Percentiles rank a stretch among this genome's conserved stretches.
Conservation (phyloP, 2,329 filamentous ascomycete genomes). For the Trichoderma hamatum region DNA sequence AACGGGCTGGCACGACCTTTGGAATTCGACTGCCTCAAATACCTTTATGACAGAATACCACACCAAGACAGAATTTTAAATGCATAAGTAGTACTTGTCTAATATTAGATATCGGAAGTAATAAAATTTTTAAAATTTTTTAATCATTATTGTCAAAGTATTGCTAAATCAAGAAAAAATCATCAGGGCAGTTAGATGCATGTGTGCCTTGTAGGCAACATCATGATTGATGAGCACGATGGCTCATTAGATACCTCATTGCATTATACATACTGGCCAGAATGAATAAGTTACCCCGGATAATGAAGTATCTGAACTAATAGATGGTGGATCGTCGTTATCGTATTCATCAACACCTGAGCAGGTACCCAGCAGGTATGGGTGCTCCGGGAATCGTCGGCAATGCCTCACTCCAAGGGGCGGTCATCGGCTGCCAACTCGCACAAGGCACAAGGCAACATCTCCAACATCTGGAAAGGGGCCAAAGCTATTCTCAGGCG, state of each 20-base stretch:
- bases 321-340: background rate
- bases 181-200: background rate
- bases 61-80: no score
- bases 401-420: background rate
- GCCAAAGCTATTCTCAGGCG: no score
- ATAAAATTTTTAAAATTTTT: no score
- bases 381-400: slow-evolving; percentile 13
- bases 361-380: no score
- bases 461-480: background rate
- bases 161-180: background rate
- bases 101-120: no score
- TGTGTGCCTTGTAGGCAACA: background rate
- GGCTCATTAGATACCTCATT: background rate
- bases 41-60: background rate
- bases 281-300: background rate
- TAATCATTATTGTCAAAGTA: no score
- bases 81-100: no score
- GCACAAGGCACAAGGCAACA: background rate
- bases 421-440: background rate
- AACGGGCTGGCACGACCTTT: background rate
- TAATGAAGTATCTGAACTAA: background rate
- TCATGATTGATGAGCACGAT: background rate
- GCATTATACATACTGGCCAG: no score
- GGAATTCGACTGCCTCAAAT: background rate
- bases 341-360: background rate